Conservation (phyloP, 2,329 filamentous ascomycete genomes). For the Incumbomyces lentus region DNA sequence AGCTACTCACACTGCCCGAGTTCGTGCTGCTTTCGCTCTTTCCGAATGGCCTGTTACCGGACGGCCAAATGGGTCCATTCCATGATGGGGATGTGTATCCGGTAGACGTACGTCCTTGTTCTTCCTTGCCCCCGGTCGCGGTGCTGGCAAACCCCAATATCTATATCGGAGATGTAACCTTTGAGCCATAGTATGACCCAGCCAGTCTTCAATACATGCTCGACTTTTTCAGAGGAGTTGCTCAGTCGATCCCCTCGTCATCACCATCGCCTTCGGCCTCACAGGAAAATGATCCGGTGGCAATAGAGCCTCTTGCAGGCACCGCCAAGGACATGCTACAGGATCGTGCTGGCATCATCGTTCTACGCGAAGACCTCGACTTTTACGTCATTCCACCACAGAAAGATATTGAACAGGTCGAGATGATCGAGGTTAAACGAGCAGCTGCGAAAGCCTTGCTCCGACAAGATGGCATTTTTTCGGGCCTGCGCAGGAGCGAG, state of each 20-base stretch:
- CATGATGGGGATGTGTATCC: slow-evolving; percentile 89
- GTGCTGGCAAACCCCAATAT: slow-evolving; percentile 20
- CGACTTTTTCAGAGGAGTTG: slow-evolving; percentile 92
- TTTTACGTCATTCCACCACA: slow-evolving; percentile 92
- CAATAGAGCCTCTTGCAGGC: slow-evolving; percentile 63
- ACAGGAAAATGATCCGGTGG: slow-evolving; percentile 49
- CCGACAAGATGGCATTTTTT: slow-evolving; percentile 89
- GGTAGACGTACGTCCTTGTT: slow-evolving; percentile 69
- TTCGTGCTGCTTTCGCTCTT: slow-evolving; percentile 97
- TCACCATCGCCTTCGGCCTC: slow-evolving; percentile 55
- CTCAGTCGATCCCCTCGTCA: slow-evolving; percentile 82
- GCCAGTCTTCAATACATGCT: slow-evolving; percentile 97
- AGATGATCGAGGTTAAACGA: slow-evolving; percentile 95
- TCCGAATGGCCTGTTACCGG: slow-evolving; percentile 93
- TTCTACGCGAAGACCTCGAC: slow-evolving; percentile 88
- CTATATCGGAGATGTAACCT: slow-evolving; percentile 42
- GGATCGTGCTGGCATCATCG: slow-evolving; percentile 89
- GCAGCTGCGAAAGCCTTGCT: slow-evolving; percentile 80
- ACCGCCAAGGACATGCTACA: slow-evolving; percentile 68
- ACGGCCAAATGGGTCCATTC: slow-evolving; percentile 89
- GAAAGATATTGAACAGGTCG: slow-evolving; percentile 68
- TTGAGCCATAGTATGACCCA: slow-evolving; percentile 74
- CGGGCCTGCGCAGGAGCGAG: slow-evolving; percentile 85
- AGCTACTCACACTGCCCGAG: slow-evolving; percentile 88
- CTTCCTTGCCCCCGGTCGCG: slow-evolving; percentile 17